Conservation (phyloP, 768 basidiomycete genomes). For the Suillus subluteus region DNA sequence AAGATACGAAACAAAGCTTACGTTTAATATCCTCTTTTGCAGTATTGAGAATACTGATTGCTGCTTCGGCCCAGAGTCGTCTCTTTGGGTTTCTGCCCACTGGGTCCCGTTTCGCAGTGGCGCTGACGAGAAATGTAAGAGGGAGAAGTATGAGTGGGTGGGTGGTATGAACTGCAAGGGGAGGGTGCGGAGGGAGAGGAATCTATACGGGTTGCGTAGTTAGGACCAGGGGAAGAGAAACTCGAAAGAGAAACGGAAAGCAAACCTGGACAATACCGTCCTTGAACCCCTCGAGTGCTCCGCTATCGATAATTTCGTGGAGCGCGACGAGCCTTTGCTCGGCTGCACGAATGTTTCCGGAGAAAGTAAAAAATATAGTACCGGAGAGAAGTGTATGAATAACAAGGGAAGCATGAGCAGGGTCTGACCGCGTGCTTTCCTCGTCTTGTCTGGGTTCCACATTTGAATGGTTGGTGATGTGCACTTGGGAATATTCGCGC, state of each 20-base stretch:
- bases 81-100: conserved; percentile 76
- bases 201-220: conserved; percentile 18
- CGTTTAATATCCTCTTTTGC: conserved; percentile 30
- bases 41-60: conserved; percentile 43
- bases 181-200: conserved; percentile 38
- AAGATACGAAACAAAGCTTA: conserved; percentile 19
- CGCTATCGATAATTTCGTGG: conserved; percentile 70
- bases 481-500: background rate
- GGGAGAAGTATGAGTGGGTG: conserved; percentile 69
- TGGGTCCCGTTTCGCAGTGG: conserved; percentile 69
- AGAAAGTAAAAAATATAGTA: conserved; percentile 64
- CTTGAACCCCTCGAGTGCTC: conserved; percentile 43
- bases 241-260: background rate
- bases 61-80: conserved; percentile 69
- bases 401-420: conserved; percentile 43
- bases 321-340: conserved; percentile 57
- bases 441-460: conserved; percentile 10
- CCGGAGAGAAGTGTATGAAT: conserved; percentile 67
- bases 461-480: background rate
- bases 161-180: conserved; percentile 61
- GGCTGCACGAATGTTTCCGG: conserved; percentile 50
- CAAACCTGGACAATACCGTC: conserved; percentile 45
- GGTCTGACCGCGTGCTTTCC: conserved; percentile 28
- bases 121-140: conserved; percentile 69
- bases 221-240: background rate